phyloP scores from a whole-genome alignment of 208 protist genomes.

The Trichomonas gallinae region DNA sequence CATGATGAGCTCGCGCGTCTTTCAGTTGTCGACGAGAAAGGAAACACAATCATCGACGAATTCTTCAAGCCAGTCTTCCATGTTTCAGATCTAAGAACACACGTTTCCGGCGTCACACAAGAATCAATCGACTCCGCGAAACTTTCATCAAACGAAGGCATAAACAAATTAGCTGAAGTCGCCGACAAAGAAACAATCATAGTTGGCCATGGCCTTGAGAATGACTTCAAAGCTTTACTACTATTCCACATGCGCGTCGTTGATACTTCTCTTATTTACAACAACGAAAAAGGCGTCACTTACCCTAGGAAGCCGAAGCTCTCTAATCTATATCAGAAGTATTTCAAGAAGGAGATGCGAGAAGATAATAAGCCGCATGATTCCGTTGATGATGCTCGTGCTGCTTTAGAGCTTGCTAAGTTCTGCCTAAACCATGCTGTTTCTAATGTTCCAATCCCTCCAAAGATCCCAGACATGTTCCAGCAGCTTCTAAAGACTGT shows the following conservation, averaged over 20 bases:
- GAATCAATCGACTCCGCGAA: background rate
- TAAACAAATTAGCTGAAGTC: background rate
- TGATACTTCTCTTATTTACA: slow-evolving; percentile 37
- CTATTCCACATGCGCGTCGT: slow-evolving; percentile 17
- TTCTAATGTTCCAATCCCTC: background rate
- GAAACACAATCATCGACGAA: background rate
- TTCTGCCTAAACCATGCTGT: background rate
- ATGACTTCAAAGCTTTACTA: slow-evolving; percentile 31
- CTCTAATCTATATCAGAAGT: background rate
- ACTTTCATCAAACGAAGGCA: background rate
- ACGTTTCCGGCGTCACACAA: background rate
- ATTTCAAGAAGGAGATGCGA: background rate
- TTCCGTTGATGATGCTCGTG: background rate
- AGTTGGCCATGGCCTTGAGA: slow-evolving; percentile 37
- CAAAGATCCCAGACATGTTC: background rate
- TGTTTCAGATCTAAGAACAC: background rate
- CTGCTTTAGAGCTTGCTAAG: background rate
- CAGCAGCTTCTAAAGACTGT: background rate
- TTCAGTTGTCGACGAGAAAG: background rate
- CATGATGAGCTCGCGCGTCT: background rate
- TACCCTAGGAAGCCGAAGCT: background rate
- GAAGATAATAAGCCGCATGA: background rate
- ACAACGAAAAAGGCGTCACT: background rate
- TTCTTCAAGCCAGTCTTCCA: background rate
- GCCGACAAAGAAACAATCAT: slow-evolving; percentile 29